A percentile compares a stretch with the other conserved stretches of the same genome.
phyloP scores from a whole-genome alignment of 495 filamentous ascomycete genomes.

The Amphirosellinia nigrospora region DNA sequence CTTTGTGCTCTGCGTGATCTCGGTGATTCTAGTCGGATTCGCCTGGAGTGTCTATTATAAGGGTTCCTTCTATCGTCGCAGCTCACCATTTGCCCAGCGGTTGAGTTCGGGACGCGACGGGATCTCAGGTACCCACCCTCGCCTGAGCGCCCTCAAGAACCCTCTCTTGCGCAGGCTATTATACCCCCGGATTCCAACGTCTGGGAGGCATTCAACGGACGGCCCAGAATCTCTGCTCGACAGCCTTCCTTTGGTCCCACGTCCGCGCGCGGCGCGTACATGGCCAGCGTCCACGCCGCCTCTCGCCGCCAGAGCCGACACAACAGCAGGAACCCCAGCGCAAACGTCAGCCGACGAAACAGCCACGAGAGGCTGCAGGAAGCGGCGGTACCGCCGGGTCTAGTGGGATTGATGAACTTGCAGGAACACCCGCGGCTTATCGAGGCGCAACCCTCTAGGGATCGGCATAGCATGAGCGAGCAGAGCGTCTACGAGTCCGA shows the following conservation, averaged over 20 bases:
- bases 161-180: not conserved
- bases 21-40: slow-evolving; percentile 69
- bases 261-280: slow-evolving; percentile 37
- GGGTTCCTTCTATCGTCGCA: slow-evolving; percentile 69
- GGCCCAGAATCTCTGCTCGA: not conserved
- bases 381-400: not conserved
- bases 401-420: not conserved
- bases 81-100: slow-evolving; percentile 76
- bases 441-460: no score
- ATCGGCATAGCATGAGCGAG: not conserved
- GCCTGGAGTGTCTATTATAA: slow-evolving; percentile 82
- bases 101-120: slow-evolving; percentile 59
- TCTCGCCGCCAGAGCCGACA: slow-evolving; percentile 37
- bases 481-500: not conserved
- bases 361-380: slow-evolving; percentile 28
- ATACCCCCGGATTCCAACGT: not conserved
- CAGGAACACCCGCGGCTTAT: not conserved
- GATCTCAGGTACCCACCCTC: slow-evolving; percentile 45
- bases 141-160: slow-evolving; percentile 9
- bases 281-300: slow-evolving; percentile 35
- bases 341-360: slow-evolving; percentile 31
- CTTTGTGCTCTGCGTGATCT: slow-evolving; percentile 74
- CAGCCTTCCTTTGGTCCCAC: slow-evolving; percentile 9
- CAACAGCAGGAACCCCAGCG: slow-evolving; percentile 35
- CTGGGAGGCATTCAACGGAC: not conserved